phyloP scores from a whole-genome alignment of 352 stramenopile species.

The Pythium oligandrum region DNA sequence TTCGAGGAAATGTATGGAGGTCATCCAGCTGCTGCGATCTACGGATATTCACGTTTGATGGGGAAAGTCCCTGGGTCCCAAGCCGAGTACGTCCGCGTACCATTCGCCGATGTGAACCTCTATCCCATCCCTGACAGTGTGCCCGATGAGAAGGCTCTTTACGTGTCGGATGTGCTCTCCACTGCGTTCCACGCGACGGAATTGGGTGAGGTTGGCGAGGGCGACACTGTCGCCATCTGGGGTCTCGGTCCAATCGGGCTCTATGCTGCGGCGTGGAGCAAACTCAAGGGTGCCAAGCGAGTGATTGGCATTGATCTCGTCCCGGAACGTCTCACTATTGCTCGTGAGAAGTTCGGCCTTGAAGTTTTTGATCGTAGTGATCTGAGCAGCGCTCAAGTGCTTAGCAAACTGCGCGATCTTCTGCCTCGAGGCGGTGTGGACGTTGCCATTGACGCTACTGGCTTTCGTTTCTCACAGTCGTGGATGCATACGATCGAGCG shows the following conservation, averaged over 20 bases:
- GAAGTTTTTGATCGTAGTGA: conserved; percentile 23
- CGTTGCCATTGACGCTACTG: conserved; percentile 28
- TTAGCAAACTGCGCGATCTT: conserved; percentile 19
- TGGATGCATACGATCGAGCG: conserved; percentile 21
- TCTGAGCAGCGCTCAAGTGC: conserved; percentile 17
- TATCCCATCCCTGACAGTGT: conserved; percentile 20
- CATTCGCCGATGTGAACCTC: conserved; percentile 33
- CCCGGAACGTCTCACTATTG: conserved; percentile 19
- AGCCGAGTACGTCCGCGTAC: conserved; percentile 38
- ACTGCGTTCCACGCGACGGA: conserved; percentile 28
- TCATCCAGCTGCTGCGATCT: conserved; percentile 17
- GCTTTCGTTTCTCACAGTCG: conserved; percentile 22
- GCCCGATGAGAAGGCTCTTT: conserved; percentile 29
- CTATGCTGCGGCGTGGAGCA: conserved; percentile 18
- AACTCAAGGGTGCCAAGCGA: conserved; percentile 22
- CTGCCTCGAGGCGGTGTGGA: conserved; percentile 24
- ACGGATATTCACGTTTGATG: conserved; percentile 26
- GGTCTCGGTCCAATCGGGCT: conserved; percentile 27
- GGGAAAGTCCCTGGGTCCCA: conserved; percentile 36
- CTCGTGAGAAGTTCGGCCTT: conserved; percentile 20
- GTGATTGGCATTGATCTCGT: conserved; percentile 30
- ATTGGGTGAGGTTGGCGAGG: conserved; percentile 21
- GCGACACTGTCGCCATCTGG: conserved; percentile 31
- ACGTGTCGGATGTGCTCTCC: conserved; percentile 29
- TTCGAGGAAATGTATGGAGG: conserved; percentile 30